phyloP scores from a whole-genome alignment of 768 basidiomycete species.

The Leccinum longicurvipes region DNA sequence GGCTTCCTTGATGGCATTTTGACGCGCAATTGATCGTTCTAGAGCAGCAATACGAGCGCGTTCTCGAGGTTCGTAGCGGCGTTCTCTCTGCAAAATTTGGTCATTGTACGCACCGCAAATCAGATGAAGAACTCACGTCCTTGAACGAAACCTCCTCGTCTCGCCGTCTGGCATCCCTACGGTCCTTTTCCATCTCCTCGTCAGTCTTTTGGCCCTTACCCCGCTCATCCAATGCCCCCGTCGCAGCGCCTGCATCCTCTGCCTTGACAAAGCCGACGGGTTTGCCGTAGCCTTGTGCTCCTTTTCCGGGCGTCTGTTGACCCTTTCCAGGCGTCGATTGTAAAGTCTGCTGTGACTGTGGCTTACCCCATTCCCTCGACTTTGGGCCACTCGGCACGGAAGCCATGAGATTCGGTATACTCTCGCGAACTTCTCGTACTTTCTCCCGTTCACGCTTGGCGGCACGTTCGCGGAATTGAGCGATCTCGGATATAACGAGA shows the following conservation, averaged over 20 bases:
- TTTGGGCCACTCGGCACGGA: conserved; percentile 69
- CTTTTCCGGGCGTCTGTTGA: conserved; percentile 57
- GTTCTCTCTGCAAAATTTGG: conserved; percentile 64
- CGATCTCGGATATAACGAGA: conserved; percentile 94
- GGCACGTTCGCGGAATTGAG: conserved; percentile 91
- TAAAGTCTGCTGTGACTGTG: conserved; percentile 34
- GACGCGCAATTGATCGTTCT: conserved; percentile 72
- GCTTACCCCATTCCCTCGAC: conserved; percentile 74
- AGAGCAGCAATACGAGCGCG: conserved; percentile 73
- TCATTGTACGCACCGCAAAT: neutral
- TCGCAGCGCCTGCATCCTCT: conserved; percentile 44
- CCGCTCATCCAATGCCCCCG: conserved; percentile 34
- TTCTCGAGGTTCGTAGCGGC: conserved; percentile 91
- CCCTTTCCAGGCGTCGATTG: conserved; percentile 35
- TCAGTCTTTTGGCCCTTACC: conserved; percentile 63
- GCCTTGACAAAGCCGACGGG: conserved; percentile 83
- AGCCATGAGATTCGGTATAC: conserved; percentile 43
- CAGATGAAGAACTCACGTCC: conserved; percentile 57
- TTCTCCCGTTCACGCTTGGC: conserved; percentile 91
- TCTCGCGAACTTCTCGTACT: conserved; percentile 68
- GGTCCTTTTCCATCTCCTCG: conserved; percentile 81
- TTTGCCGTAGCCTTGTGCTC: conserved; percentile 73
- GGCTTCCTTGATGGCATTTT: conserved; percentile 66
- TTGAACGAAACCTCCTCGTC: conserved; percentile 84
- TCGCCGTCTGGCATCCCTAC: conserved; percentile 68